Percentiles rank a stretch among this genome's conserved stretches.
Conservation (phyloP, 441 rosid species). For the Gossypium gossypioides region DNA sequence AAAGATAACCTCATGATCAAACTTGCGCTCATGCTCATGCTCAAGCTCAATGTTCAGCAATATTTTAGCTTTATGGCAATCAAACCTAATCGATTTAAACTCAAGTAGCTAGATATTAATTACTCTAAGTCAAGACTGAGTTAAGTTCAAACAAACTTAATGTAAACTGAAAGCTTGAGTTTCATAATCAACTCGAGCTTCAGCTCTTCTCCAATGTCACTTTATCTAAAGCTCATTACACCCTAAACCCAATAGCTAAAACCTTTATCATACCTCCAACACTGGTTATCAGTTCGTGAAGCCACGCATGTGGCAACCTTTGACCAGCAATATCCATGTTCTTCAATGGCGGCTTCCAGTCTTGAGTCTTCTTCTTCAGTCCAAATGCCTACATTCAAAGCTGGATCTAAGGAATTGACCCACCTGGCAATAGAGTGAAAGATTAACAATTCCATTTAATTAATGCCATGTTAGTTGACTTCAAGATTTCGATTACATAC, state of each 20-base stretch:
- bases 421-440: conserved; percentile 41
- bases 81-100: background rate
- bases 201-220: background rate
- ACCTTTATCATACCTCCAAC: conserved; percentile 45
- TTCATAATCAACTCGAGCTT: background rate
- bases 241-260: background rate
- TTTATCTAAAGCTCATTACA: background rate
- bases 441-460: conserved; percentile 7
- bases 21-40: background rate
- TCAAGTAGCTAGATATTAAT: background rate
- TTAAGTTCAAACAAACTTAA: background rate
- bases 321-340: conserved; percentile 66
- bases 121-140: background rate
- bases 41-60: background rate
- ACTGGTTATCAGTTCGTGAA: conserved; percentile 73
- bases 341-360: conserved; percentile 51
- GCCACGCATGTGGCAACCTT: conserved; percentile 54
- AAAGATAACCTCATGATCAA: background rate
- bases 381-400: conserved; percentile 51
- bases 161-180: background rate
- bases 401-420: conserved; percentile 73
- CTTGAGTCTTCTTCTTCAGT: conserved; percentile 66
- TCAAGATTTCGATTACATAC: conserved; percentile 22
- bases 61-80: background rate
- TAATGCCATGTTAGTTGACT: background rate